Percentiles rank a stretch among this genome's conserved stretches.
Conservation (phyloP, 805 yeast species). For the Candida xyloterini region DNA sequence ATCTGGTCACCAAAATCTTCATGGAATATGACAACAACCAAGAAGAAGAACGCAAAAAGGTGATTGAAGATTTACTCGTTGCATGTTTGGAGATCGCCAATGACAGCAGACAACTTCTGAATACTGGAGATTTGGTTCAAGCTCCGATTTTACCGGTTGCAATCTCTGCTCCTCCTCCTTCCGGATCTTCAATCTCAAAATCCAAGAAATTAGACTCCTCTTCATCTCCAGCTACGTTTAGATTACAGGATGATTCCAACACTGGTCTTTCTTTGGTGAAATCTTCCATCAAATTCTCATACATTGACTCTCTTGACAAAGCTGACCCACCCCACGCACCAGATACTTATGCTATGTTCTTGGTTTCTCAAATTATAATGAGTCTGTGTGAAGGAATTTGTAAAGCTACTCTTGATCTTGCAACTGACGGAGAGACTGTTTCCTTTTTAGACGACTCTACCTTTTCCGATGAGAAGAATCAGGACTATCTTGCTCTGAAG, state of each 20-base stretch:
- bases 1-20: conserved; percentile 50
- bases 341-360: conserved; percentile 54
- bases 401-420: conserved; percentile 43
- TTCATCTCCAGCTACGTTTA: conserved; percentile 12
- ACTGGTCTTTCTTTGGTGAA: conserved; percentile 38
- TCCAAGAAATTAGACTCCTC: conserved; percentile 3
- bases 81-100: conserved; percentile 38
- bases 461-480: conserved; percentile 11
- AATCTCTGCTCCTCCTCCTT: conserved; percentile 11
- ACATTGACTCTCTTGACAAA: conserved; percentile 79
- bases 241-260: conserved; percentile 12
- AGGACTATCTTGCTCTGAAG: conserved; percentile 18
- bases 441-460: conserved; percentile 24
- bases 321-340: conserved; percentile 70
- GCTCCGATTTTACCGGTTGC: conserved; percentile 21
- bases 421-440: conserved; percentile 23
- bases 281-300: conserved; percentile 50
- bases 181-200: conserved; percentile 5
- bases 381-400: conserved; percentile 69
- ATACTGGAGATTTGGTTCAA: conserved; percentile 35
- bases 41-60: conserved; percentile 53
- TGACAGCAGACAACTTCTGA: conserved; percentile 34
- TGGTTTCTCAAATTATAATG: conserved; percentile 53
- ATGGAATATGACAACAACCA: conserved; percentile 55
- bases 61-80: conserved; percentile 52